phyloP scores from a whole-genome alignment of 2,329 filamentous ascomycete genomes.

The Aquanectria penicillioides region DNA sequence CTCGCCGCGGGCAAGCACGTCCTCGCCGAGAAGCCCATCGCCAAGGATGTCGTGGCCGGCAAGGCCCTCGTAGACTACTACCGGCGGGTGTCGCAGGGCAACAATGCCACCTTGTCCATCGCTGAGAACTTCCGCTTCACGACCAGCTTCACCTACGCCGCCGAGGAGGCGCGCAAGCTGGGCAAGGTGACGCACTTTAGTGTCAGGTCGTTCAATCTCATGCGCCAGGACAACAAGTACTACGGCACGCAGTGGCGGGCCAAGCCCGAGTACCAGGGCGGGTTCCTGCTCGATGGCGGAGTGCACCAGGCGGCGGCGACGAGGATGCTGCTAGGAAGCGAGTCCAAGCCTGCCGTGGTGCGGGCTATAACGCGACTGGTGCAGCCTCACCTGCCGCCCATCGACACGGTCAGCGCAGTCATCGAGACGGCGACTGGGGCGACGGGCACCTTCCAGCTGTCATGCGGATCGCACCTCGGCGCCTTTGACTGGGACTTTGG shows the following conservation, averaged over 20 bases:
- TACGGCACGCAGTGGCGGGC: slow-evolving; percentile 71
- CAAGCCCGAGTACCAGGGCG: slow-evolving; percentile 76
- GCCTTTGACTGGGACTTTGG: slow-evolving; percentile 66
- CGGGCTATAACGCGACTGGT: slow-evolving; percentile 65
- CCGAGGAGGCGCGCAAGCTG: slow-evolving; percentile 50
- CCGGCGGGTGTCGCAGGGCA: slow-evolving; percentile 38
- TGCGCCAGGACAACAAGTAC: slow-evolving; percentile 55
- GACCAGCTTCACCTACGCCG: slow-evolving; percentile 62
- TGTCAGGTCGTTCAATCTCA: slow-evolving; percentile 48
- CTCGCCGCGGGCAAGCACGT: slow-evolving; percentile 76
- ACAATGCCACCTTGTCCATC: slow-evolving; percentile 61
- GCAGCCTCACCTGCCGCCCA: slow-evolving; percentile 67
- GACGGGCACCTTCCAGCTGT: slow-evolving; percentile 66
- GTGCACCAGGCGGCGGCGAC: slow-evolving; percentile 76
- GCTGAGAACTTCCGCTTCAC: slow-evolving; percentile 80
- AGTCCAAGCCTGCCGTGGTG: slow-evolving; percentile 57
- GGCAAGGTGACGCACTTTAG: slow-evolving; percentile 58
- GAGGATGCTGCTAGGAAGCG: slow-evolving; percentile 63
- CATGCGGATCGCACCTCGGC: slow-evolving; percentile 64
- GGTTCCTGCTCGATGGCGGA: slow-evolving; percentile 80
- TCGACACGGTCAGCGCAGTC: slow-evolving; percentile 73
- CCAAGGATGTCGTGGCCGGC: slow-evolving; percentile 62
- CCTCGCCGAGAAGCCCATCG: slow-evolving; percentile 75
- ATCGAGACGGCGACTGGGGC: slow-evolving; percentile 63
- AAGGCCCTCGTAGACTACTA: slow-evolving; percentile 52